A percentile compares a stretch with the other conserved stretches of the same genome.
phyloP scores from a whole-genome alignment of 2,329 filamentous ascomycete species.

The Diaporthe eres region DNA sequence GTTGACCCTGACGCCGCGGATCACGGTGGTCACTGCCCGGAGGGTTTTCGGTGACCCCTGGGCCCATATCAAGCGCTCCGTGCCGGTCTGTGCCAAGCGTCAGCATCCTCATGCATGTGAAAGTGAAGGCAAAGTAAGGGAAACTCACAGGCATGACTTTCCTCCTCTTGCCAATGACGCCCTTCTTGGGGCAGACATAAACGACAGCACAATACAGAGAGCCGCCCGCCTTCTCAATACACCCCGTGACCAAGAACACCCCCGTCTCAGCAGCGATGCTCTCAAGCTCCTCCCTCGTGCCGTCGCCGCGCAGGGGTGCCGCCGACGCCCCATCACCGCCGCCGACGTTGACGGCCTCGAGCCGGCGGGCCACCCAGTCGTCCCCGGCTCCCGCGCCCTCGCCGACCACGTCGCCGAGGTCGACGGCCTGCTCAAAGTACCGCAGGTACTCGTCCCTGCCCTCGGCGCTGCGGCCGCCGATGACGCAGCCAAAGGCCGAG shows the following conservation, averaged over 20 bases:
- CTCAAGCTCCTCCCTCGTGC: slow-evolving; percentile 86
- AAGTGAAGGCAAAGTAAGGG: slow-evolving; percentile 1
- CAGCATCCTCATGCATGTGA: slow-evolving; percentile 15
- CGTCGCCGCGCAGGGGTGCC: slow-evolving; percentile 57
- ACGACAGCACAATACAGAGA: slow-evolving; percentile 87
- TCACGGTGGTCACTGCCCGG: slow-evolving; percentile 82
- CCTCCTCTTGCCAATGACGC: slow-evolving; percentile 85
- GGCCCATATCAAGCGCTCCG: slow-evolving; percentile 89
- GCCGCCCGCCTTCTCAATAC: slow-evolving; percentile 85
- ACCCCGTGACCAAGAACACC: slow-evolving; percentile 84
- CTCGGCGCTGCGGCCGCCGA: slow-evolving; percentile 76
- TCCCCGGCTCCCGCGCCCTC: slow-evolving; percentile 74
- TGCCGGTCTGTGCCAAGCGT: slow-evolving; percentile 70
- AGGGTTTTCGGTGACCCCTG: slow-evolving; percentile 86
- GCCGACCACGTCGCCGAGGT: slow-evolving; percentile 83
- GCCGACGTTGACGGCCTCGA: slow-evolving; percentile 56
- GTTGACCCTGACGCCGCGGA: slow-evolving; percentile 84
- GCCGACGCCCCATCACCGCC: slow-evolving; percentile 45
- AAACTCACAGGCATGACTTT: slow-evolving; percentile 88
- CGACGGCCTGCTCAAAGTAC: slow-evolving; percentile 85
- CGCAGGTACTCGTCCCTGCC: slow-evolving; percentile 86
- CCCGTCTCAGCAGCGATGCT: slow-evolving; percentile 81
- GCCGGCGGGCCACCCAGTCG: slow-evolving; percentile 76
- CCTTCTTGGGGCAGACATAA: slow-evolving; percentile 82
- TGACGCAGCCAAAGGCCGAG: slow-evolving; percentile 79